Percentiles rank a stretch among this genome's conserved stretches.
These are phyloP conservation scores for Colletotrichum spinosum DNA, from an alignment of 2,329 filamentous ascomycete species.

Conservation along the genomic window DNA sequence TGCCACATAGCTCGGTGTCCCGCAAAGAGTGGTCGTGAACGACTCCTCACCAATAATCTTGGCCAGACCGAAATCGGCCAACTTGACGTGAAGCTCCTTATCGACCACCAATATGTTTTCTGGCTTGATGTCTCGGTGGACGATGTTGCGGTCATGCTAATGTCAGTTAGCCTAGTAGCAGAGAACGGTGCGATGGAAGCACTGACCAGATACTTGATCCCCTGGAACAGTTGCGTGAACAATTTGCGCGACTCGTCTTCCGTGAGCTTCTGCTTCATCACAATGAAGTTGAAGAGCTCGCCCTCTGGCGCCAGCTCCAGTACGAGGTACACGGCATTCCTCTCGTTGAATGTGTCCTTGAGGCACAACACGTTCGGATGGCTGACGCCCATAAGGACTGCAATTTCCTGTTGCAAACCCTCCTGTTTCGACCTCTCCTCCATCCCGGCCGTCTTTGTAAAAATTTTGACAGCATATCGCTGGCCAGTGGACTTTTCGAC, in stretches of 20 bases:
- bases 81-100: conserved; percentile 86
- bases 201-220: conserved; percentile 92
- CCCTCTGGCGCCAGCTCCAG: conserved; percentile 92
- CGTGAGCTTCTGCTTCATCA: conserved; percentile 87
- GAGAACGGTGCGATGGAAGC: background rate
- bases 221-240: conserved; percentile 92
- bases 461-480: conserved; percentile 93
- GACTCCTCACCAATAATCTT: conserved; percentile 99
- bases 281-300: conserved; percentile 95
- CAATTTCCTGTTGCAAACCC: conserved; percentile 93
- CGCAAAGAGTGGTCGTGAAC: conserved; percentile 95
- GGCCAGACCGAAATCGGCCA: conserved; percentile 95
- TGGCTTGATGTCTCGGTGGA: conserved; percentile 97
- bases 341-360: conserved; percentile 95
- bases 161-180: conserved; percentile 42
- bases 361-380: conserved; percentile 93
- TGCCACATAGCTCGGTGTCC: conserved; percentile 97
- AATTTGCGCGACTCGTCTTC: conserved; percentile 88
- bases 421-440: conserved; percentile 88
- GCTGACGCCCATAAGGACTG: conserved; percentile 95
- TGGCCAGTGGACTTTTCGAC: conserved; percentile 86
- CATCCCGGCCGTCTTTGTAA: conserved; percentile 84
- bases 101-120: conserved; percentile 94
- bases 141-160: conserved; percentile 96
- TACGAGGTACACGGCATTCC: conserved; percentile 89